Percentiles rank a stretch among this genome's conserved stretches.
These are phyloP conservation scores for Prinsepia uniflora DNA, from an alignment of 306 rosid species.

Conservation along the genomic window DNA sequence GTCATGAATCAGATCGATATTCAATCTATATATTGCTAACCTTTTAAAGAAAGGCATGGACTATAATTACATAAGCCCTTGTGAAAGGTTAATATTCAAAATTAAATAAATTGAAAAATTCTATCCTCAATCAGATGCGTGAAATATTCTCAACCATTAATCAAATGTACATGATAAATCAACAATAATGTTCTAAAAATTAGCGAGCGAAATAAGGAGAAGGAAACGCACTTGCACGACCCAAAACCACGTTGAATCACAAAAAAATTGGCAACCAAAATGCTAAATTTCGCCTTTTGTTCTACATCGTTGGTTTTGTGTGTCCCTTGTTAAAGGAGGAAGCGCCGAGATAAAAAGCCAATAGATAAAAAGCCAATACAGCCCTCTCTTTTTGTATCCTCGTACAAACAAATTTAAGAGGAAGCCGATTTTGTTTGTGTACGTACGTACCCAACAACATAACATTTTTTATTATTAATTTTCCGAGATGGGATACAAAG, in stretches of 20 bases:
- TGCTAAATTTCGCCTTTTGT: background rate
- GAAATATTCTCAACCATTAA: background rate
- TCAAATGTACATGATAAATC: background rate
- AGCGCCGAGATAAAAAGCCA: constrained; percentile 1
- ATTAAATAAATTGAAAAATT: background rate
- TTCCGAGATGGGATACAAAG: constrained; percentile 34
- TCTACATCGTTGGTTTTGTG: background rate
- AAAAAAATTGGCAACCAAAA: background rate
- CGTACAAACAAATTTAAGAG: background rate
- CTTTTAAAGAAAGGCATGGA: background rate
- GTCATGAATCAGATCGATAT: too few species aligned
- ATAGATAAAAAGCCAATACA: background rate
- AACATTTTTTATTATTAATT: too few species aligned
- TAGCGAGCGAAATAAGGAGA: constrained; percentile 16
- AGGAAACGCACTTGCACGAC: constrained; percentile 14
- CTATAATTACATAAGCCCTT: background rate
- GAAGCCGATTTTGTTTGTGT: background rate
- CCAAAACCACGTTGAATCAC: constrained; percentile 9
- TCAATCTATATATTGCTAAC: too few species aligned
- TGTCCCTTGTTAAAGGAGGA: constrained; percentile 4
- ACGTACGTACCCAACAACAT: background rate
- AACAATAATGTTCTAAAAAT: too few species aligned
- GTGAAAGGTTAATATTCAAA: background rate
- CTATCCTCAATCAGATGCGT: background rate
- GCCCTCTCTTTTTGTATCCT: background rate